phyloP scores from a whole-genome alignment of 1,284 basidiomycete genomes.

The Sanghuangporus weigelae region DNA sequence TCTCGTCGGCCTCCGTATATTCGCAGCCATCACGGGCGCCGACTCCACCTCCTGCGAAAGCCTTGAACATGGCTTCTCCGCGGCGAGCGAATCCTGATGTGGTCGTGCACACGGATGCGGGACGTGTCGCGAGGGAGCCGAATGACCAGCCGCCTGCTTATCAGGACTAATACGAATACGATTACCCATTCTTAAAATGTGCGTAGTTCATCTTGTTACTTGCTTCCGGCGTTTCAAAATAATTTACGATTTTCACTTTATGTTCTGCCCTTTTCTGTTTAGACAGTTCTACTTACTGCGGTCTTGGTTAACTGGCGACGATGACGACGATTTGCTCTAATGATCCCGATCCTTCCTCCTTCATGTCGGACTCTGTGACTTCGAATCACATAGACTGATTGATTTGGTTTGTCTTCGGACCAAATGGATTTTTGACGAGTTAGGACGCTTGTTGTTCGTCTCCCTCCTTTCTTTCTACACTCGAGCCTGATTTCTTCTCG shows the following conservation, averaged over 20 bases:
- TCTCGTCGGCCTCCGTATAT: slow-evolving; percentile 11
- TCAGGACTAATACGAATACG: background rate
- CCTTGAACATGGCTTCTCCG: background rate
- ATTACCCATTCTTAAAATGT: background rate
- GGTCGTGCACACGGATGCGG: slow-evolving; percentile 15
- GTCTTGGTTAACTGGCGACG: background rate
- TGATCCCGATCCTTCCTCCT: background rate
- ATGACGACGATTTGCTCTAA: background rate
- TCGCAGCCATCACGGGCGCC: slow-evolving; percentile 10
- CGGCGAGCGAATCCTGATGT: slow-evolving; percentile 2
- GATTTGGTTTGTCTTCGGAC: background rate
- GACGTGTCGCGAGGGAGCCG: background rate
- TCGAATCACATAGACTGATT: background rate
- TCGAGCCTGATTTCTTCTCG: background rate
- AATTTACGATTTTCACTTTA: background rate
- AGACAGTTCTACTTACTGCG: background rate
- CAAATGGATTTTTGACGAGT: background rate
- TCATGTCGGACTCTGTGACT: background rate
- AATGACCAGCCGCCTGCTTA: slow-evolving; percentile 8
- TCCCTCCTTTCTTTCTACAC: no score
- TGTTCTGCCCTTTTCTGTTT: background rate
- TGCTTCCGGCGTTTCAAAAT: background rate
- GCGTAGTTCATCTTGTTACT: background rate
- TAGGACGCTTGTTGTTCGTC: background rate
- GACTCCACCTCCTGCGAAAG: background rate